Evolutionary conservation across 179 eudicot genomes (phyloP), one percentile per base, ranked within the genome.

Genomic region (Heliamphora pulchella): DNA sequence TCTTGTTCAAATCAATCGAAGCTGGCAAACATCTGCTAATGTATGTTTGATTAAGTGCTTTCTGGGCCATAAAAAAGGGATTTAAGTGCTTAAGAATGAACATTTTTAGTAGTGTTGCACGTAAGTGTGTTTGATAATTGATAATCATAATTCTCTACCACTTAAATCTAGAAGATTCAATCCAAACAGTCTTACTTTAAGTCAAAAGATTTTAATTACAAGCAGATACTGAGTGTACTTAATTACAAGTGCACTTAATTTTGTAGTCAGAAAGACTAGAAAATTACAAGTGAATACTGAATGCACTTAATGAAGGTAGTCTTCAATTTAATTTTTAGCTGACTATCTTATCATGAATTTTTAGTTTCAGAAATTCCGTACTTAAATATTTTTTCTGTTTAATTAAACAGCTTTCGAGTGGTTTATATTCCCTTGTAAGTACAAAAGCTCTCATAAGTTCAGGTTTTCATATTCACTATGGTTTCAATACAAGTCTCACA

Each of bases 21-120:
- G 74, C 15, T n/a, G 15, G 41, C 3, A 71, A 71, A 71, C 31
- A 46, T 70, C 2, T 67, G 43, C 39, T 67, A 31, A 31, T 41
- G 47, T 41, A 15, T 67, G 71, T 67, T 41, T 66, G 71, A 10
- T 66, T 41, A 66, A 66, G 71, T 66, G 71, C 47, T 17, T 31
- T 31, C 31, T 31, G 31, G 31, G 31, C 31, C 31, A 31, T 31
- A 31, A 31, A 31, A 31, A 31, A 31, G 31, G 31, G 31, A 31
- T 31, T 31, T 31, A 31, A 31, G 31, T 31, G 31, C 31, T 31
- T 31, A 31, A 31, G 31, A 31, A 31, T 31, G 31, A 31, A 31
- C 31, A 31, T 31, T 31, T 4, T 0, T 4, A 5, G 8, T 67
- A 8, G 71, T 20, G 18, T 5, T 63, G 63, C 41, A 20, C 5